phyloP scores from a whole-genome alignment of 306 rosid species.

The Argentina anserina region DNA sequence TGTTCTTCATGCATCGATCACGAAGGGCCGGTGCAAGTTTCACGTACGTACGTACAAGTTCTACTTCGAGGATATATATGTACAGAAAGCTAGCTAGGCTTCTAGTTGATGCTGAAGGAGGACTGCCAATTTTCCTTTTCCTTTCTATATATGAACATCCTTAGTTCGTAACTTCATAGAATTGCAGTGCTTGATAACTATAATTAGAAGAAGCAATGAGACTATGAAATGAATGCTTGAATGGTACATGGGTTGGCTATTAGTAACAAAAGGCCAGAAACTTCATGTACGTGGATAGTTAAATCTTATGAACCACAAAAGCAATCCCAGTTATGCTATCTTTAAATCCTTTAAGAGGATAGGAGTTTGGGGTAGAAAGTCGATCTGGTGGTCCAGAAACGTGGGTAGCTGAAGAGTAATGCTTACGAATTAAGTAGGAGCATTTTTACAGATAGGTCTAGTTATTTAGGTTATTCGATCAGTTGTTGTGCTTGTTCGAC shows the following conservation, averaged over 20 bases:
- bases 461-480: not conserved
- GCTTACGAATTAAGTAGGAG: not conserved
- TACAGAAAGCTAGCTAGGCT: too few relatives aligned
- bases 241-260: not conserved
- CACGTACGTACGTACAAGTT: too few relatives aligned
- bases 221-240: not conserved
- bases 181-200: not conserved
- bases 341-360: not conserved
- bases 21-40: too few relatives aligned
- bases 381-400: not conserved
- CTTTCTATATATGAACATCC: too few relatives aligned
- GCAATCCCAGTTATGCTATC: not conserved
- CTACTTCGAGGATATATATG: too few relatives aligned
- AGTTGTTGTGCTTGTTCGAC: not conserved
- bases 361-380: not conserved
- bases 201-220: not conserved
- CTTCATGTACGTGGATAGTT: not conserved
- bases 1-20: too few relatives aligned
- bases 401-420: not conserved
- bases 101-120: too few relatives aligned
- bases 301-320: not conserved
- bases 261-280: not conserved
- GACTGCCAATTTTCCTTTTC: too few relatives aligned
- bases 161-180: too few relatives aligned
- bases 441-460: not conserved